Evolutionary conservation across 2,329 filamentous ascomycete species (phyloP).

Genomic region (Fusarium sp.): DNA sequence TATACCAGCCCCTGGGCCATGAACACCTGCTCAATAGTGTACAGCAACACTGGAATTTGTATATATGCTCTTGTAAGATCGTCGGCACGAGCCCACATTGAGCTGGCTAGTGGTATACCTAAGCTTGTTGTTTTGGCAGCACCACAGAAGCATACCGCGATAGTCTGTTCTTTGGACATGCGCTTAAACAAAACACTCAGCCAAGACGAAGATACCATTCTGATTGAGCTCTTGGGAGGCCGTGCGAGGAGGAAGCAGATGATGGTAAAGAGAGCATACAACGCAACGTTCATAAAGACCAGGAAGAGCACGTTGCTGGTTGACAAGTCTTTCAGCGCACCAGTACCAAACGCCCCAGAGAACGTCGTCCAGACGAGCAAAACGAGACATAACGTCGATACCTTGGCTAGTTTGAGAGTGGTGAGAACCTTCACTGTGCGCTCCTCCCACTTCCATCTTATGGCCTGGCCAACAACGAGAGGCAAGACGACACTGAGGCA

Average conservation of each 20-base stretch:
- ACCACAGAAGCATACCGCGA: conserved; percentile 79
- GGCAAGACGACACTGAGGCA: conserved; percentile 75
- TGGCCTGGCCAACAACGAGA: conserved; percentile 69
- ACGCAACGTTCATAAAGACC: conserved; percentile 74
- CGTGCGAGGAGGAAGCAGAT: conserved; percentile 68
- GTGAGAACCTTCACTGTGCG: conserved; percentile 65
- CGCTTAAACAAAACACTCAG: conserved; percentile 57
- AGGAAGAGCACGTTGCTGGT: conserved; percentile 73
- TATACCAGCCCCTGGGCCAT: conserved; percentile 60
- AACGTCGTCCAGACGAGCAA: conserved; percentile 72
- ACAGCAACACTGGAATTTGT: conserved; percentile 73
- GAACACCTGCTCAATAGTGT: conserved; percentile 68
- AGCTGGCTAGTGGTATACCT: conserved; percentile 74
- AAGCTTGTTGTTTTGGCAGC: conserved; percentile 79
- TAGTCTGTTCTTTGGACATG: conserved; percentile 70
- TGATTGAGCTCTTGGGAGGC: conserved; percentile 53
- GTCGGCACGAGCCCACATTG: conserved; percentile 73
- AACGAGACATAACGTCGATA: conserved; percentile 62
- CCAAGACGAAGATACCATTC: conserved; percentile 31
- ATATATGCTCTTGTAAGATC: conserved; percentile 68
- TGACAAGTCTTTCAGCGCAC: conserved; percentile 69
- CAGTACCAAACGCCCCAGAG: conserved; percentile 73
- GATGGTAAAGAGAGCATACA: conserved; percentile 72
- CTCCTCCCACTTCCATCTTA: conserved; percentile 64
- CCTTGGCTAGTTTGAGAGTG: conserved; percentile 64